These are phyloP conservation scores for Aspergillus clavatus DNA, from an alignment of 2,329 filamentous ascomycete species.

Conservation along the genomic window DNA sequence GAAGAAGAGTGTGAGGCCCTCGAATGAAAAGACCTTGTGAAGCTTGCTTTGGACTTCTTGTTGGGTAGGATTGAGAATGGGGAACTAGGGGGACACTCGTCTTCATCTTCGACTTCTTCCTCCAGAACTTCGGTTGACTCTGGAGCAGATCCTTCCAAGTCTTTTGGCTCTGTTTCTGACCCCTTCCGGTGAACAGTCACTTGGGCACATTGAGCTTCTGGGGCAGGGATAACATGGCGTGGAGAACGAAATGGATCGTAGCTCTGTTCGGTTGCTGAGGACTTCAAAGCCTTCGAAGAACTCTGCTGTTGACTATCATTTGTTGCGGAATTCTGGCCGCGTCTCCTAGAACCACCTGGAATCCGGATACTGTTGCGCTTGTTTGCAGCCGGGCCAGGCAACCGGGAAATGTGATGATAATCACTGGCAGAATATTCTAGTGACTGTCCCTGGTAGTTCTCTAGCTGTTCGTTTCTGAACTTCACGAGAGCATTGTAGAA, in stretches of 20 bases:
- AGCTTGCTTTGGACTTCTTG: conserved; percentile 29
- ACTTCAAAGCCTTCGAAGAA: conserved; percentile 46
- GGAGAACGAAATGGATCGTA: conserved; percentile 83
- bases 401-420: conserved; percentile 68
- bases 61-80: conserved; percentile 31
- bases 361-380: conserved; percentile 20
- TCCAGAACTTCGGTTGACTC: conserved; percentile 9
- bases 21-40: conserved; percentile 40
- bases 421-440: conserved; percentile 85
- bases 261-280: conserved; percentile 51
- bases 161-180: conserved; percentile 7
- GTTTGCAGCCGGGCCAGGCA: conserved; percentile 28
- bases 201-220: conserved; percentile 58
- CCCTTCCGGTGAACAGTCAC: conserved; percentile 61
- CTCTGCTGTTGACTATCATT: conserved; percentile 50
- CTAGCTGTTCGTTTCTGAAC: conserved; percentile 77
- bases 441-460: conserved; percentile 73
- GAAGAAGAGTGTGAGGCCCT: conserved; percentile 47
- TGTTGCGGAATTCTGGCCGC: conserved; percentile 54
- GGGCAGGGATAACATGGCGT: conserved; percentile 46
- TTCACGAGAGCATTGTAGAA: conserved; percentile 83
- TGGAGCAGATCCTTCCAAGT: conserved; percentile 14
- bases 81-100: conserved; percentile 19
- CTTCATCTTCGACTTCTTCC: conserved; percentile 14
- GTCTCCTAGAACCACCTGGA: conserved; percentile 33